Percentiles rank a stretch among this genome's conserved stretches.
phyloP scores from a whole-genome alignment of 148 eudicot genomes.

The Diospyros kaki region DNA sequence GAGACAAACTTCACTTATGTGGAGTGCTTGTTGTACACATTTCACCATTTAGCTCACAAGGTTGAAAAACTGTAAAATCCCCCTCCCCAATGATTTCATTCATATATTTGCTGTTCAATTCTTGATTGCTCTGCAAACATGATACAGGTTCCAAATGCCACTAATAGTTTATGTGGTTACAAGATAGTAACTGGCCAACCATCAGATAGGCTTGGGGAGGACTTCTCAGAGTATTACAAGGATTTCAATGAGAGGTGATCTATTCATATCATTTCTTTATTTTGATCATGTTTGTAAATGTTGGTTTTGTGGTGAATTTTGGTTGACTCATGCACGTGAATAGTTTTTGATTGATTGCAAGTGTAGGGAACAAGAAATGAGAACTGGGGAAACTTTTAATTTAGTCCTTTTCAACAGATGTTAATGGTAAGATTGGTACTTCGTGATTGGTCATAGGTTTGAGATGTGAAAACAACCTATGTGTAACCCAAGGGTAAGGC shows the following conservation, averaged over 20 bases:
- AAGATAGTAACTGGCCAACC: constrained; percentile 98
- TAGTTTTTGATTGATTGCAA: not conserved
- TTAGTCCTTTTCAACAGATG: not conserved
- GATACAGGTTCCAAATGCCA: constrained; percentile 79
- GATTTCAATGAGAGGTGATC: constrained; percentile 73
- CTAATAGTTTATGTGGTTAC: constrained; percentile 89
- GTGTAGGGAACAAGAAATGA: not conserved
- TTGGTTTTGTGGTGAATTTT: not conserved
- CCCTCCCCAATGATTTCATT: not conserved
- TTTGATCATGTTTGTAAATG: not conserved
- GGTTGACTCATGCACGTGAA: not conserved
- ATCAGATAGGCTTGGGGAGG: constrained; percentile 96
- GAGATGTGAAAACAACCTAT: too few relatives aligned
- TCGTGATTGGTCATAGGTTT: too few relatives aligned
- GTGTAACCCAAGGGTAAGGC: too few relatives aligned
- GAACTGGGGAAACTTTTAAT: not conserved
- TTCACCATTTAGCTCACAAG: constrained; percentile 91
- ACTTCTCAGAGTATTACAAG: constrained; percentile 72
- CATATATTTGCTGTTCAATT: constrained; percentile 9
- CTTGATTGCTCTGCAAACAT: not conserved
- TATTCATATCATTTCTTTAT: not conserved
- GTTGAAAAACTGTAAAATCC: constrained; percentile 30
- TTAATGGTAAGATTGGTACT: not conserved
- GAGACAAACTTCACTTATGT: constrained; percentile 83
- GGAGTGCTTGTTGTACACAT: constrained; percentile 80